A percentile compares a stretch with the other conserved stretches of the same genome.
Evolutionary conservation across 2,329 filamentous ascomycete genomes (phyloP).

Genomic region (Trichophyton equinum): DNA sequence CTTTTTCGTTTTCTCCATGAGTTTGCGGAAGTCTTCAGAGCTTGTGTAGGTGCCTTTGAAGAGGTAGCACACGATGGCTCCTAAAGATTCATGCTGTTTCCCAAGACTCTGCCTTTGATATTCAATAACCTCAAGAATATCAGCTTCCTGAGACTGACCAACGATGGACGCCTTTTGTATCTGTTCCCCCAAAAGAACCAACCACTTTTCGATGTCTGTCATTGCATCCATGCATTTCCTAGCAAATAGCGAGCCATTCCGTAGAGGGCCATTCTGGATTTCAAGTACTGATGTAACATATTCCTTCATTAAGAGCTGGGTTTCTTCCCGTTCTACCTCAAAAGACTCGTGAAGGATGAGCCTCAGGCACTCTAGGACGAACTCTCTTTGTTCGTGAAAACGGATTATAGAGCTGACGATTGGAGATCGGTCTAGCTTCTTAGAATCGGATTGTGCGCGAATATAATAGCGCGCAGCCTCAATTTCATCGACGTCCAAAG

Average conservation of each 20-base stretch:
- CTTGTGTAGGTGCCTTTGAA: conserved; percentile 63
- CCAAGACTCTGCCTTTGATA: conserved; percentile 69
- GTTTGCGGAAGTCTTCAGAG: conserved; percentile 57
- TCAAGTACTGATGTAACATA: conserved; percentile 48
- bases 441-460: conserved; percentile 56
- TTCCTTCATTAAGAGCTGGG: conserved; percentile 43
- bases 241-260: conserved; percentile 51
- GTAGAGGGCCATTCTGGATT: conserved; percentile 36
- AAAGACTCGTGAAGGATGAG: conserved; percentile 61
- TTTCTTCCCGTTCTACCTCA: conserved; percentile 45
- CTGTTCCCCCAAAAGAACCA: conserved; percentile 64
- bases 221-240: conserved; percentile 65
- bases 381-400: conserved; percentile 76
- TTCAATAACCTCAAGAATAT: conserved; percentile 64
- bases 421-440: conserved; percentile 57
- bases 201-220: conserved; percentile 61
- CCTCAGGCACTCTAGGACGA: conserved; percentile 70
- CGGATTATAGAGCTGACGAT: conserved; percentile 70
- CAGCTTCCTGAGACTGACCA: conserved; percentile 50
- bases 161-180: conserved; percentile 63
- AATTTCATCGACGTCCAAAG: conserved; percentile 79
- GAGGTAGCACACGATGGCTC: conserved; percentile 65
- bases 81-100: conserved; percentile 79
- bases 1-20: conserved; percentile 56
- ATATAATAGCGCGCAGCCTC: conserved; percentile 67